These are phyloP conservation scores for Striga hermonthica DNA, from an alignment of 305 asterid species.

Conservation along the genomic window DNA sequence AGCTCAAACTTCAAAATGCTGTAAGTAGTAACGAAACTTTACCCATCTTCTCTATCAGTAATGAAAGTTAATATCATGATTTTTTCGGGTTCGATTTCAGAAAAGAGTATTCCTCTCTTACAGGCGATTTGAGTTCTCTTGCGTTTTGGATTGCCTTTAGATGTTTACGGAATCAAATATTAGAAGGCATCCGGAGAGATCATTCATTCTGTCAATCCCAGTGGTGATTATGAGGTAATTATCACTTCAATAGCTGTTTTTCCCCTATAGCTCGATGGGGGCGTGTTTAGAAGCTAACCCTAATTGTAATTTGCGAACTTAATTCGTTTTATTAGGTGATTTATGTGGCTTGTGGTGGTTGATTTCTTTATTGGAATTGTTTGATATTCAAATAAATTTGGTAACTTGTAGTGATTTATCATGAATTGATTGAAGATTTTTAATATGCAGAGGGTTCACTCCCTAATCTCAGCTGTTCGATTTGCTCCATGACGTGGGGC, in stretches of 20 bases:
- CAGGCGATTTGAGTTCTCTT: too few relatives aligned
- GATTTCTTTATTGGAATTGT: not conserved
- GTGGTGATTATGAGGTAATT: slow-evolving; percentile 54
- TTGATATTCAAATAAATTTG: not conserved
- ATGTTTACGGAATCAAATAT: slow-evolving; percentile 62
- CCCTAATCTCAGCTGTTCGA: not conserved
- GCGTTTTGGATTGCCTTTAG: slow-evolving; percentile 60
- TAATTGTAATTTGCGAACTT: not conserved
- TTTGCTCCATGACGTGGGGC: not conserved
- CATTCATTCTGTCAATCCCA: slow-evolving; percentile 46
- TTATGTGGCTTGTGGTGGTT: not conserved
- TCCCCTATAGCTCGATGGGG: slow-evolving; percentile 10
- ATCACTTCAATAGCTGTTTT: not conserved
- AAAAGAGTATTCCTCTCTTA: slow-evolving; percentile 51
- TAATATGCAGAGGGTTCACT: not conserved
- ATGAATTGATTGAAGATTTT: not conserved
- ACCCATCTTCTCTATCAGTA: not conserved
- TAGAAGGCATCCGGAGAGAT: slow-evolving; percentile 48
- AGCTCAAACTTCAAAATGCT: slow-evolving; percentile 36
- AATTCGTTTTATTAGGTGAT: not conserved
- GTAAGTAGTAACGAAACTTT: slow-evolving; percentile 35
- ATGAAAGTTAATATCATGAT: not conserved
- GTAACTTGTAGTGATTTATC: not conserved
- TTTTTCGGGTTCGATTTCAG: slow-evolving; percentile 39
- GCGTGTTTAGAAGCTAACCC: slow-evolving; percentile 4